Base-by-base conservation (phyloP, 192 early-diverging fungal genomes). In the Backusella sp. region DNA sequence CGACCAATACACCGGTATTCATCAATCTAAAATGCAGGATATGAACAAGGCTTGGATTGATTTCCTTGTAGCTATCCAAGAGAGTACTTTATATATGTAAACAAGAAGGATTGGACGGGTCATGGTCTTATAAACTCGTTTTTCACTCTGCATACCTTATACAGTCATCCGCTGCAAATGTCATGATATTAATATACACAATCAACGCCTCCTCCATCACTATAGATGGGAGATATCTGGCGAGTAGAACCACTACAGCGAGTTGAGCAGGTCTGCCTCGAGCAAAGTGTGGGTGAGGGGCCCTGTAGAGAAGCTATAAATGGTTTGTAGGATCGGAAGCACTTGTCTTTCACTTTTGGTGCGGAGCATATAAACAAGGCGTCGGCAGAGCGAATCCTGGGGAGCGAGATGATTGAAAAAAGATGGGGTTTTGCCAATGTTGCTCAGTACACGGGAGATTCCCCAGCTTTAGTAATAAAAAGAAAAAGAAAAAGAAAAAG, bases 381-480 rank as follows among this genome's bases (percentile, higher is more conserved):
- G 56, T 21, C 21, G 32, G 37, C 65, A 76, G 7, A 73, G 67
- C 2, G 17, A 2, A 6, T n/a, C 66, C 11, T 36, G 28, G 0
- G 76, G 21, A 4, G 34, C 28, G 3, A 76, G 65, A 19, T 39
- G 8, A 4, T 67, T 5, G 6, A 73, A 76, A 32, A 80, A 80
- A 2, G 19, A 21, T 6, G 66, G 52, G 17, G 26, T 36, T 15
- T 68, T 41, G 32, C 76, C 66, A 75, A 69, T 76, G 32, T 73
- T 80, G 17, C 74, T 72, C 5, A 80, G 41, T 36, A 80, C 67
- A 35, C 79, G 68, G 5, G 79, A 73, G 11, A 80, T 17, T 17
- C 79, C 79, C 79, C 79, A 76, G 26, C 79, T 79, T 32, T 32
- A 32, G 32, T 32, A 32, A 32, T 32, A 32, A 32, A 62, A n/a